A percentile compares a stretch with the other conserved stretches of the same genome.
Conservation (phyloP, 805 yeast species). For the Candida orba region DNA sequence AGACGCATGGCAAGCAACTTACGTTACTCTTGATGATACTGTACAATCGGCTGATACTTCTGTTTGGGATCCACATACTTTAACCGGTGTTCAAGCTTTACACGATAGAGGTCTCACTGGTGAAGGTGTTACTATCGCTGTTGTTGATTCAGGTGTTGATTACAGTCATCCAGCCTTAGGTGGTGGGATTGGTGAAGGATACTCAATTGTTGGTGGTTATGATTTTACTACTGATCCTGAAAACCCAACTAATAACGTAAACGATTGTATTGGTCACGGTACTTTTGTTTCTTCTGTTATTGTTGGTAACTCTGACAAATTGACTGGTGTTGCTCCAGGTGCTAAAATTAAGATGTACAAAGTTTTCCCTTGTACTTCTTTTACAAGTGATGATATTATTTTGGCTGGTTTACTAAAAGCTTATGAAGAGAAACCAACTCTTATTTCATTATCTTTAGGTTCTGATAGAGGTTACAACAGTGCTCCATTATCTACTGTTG, state of each 20-base stretch:
- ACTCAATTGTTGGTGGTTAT: conserved; percentile 11
- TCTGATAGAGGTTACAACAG: conserved; percentile 9
- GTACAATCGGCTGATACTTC: background rate
- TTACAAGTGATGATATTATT: conserved; percentile 11
- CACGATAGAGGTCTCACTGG: conserved; percentile 5
- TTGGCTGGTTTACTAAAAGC: conserved; percentile 14
- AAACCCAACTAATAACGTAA: conserved; percentile 10
- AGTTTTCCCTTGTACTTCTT: conserved; percentile 9
- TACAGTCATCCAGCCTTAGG: conserved; percentile 7
- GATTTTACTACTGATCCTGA: conserved; percentile 6
- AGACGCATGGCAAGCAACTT: conserved; percentile 13
- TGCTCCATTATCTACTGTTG: conserved; percentile 9
- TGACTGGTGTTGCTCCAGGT: conserved; percentile 13
- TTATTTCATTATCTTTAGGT: conserved; percentile 13
- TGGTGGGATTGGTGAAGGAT: conserved; percentile 9
- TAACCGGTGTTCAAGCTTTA: conserved; percentile 5
- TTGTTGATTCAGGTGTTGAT: conserved; percentile 10
- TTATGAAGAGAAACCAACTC: conserved; percentile 9
- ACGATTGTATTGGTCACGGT: conserved; percentile 17
- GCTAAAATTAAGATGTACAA: conserved; percentile 11
- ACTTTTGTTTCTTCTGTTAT: conserved; percentile 15
- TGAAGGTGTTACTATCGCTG: conserved; percentile 6
- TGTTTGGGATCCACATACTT: conserved; percentile 6
- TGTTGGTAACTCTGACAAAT: conserved; percentile 4
- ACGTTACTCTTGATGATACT: conserved; percentile 4